phyloP scores from a whole-genome alignment of 495 filamentous ascomycete species.

The Penicillium nucicola region DNA sequence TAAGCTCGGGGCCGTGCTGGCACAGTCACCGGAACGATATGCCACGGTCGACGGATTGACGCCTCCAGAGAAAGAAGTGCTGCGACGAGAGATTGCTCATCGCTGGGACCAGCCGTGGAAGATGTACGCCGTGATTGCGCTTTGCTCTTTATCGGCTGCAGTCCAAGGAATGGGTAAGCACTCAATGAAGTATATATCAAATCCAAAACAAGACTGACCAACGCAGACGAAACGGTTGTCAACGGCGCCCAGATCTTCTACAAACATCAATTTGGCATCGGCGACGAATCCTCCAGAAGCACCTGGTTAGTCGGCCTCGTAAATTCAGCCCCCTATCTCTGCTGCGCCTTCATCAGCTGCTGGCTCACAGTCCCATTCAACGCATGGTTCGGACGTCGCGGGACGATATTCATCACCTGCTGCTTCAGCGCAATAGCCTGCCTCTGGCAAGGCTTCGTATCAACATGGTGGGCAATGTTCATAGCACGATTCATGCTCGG shows the following conservation, averaged over 20 bases:
- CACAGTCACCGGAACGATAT: conserved; percentile 60
- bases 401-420: conserved; percentile 80
- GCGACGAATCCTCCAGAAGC: conserved; percentile 29
- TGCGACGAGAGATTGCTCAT: no score
- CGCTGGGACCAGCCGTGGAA: no score
- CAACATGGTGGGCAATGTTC: conserved; percentile 74
- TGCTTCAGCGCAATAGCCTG: conserved; percentile 63
- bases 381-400: conserved; percentile 72
- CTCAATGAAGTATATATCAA: no score
- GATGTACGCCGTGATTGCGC: no score
- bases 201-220: no score
- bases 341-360: conserved; percentile 73
- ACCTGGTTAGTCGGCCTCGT: conserved; percentile 69
- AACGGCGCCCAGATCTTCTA: no score
- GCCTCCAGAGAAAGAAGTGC: no score
- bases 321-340: conserved; percentile 63
- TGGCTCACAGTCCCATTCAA: conserved; percentile 85
- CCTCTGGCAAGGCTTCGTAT: conserved; percentile 73
- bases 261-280: conserved; percentile 65
- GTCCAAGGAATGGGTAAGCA: no score
- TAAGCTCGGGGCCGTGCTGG: conserved; percentile 69
- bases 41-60: no score
- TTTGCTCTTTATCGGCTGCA: no score
- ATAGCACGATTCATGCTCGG: conserved; percentile 69
- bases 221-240: no score